Evolutionary conservation across 2,329 filamentous ascomycete species (phyloP).

Genomic region (Arthrinium puccinioides): DNA sequence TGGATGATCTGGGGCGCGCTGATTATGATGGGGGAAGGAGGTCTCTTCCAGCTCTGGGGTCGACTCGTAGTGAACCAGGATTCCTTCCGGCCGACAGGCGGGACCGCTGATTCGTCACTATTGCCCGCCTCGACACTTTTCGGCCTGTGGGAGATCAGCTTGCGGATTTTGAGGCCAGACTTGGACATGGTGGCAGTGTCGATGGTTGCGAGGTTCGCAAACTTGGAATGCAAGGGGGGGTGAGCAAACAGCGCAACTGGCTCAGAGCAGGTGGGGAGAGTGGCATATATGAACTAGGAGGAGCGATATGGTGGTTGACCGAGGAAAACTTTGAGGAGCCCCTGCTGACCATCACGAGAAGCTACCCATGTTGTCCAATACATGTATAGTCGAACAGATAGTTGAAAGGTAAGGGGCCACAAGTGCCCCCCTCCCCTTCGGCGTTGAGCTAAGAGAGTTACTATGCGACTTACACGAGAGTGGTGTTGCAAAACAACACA

Average conservation of each 20-base stretch:
- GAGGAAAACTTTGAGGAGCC: too few relatives aligned
- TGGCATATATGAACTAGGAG: slow-evolving; percentile 2
- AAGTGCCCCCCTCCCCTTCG: too few relatives aligned
- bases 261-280: slow-evolving; percentile 12
- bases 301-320: too few relatives aligned
- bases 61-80: slow-evolving; percentile 18
- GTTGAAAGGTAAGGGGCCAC: too few relatives aligned
- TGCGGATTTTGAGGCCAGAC: slow-evolving; percentile 35
- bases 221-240: slow-evolving; percentile 17
- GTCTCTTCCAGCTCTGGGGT: slow-evolving; percentile 20
- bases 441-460: too few relatives aligned
- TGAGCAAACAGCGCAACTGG: slow-evolving; percentile 14
- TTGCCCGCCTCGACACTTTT: slow-evolving; percentile 4
- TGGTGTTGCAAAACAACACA: slow-evolving; percentile 11
- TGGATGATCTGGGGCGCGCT: slow-evolving; percentile 30
- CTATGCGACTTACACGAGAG: slow-evolving; percentile 11
- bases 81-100: slow-evolving; percentile 12
- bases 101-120: too few relatives aligned
- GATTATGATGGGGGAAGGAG: slow-evolving; percentile 29
- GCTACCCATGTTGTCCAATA: too few relatives aligned
- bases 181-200: slow-evolving; percentile 28
- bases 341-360: not conserved
- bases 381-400: too few relatives aligned
- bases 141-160: slow-evolving; percentile 29
- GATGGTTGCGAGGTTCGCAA: slow-evolving; percentile 9